Conservation (phyloP, 768 basidiomycete species). For the Macrocybe gigantea region DNA sequence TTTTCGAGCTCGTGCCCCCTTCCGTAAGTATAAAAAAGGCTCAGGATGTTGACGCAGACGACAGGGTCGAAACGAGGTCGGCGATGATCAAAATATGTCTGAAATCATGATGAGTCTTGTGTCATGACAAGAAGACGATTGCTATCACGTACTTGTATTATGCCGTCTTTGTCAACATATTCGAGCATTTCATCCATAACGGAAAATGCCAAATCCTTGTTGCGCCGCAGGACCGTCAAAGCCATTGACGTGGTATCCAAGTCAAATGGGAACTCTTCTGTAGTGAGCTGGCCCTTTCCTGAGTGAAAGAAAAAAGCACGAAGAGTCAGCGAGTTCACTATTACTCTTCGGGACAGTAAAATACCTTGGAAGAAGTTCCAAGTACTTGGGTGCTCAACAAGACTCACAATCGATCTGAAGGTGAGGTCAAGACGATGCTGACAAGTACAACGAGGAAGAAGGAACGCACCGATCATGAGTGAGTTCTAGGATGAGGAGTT, state of each 20-base stretch:
- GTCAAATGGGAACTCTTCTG: conserved; percentile 46
- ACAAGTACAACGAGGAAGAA: background rate
- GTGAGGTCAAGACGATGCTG: background rate
- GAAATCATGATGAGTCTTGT: conserved; percentile 2
- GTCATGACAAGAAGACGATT: background rate
- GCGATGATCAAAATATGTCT: conserved; percentile 50
- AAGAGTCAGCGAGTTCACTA: background rate
- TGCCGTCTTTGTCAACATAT: conserved; percentile 43
- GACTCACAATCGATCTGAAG: conserved; percentile 35
- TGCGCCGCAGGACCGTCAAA: conserved; percentile 33
- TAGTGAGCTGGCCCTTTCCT: conserved; percentile 38
- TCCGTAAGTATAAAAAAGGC: conserved; percentile 43
- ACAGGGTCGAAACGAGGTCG: conserved; percentile 49
- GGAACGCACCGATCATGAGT: conserved; percentile 35
- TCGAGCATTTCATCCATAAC: conserved; percentile 56
- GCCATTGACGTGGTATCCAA: conserved; percentile 55
- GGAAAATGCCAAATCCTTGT: conserved; percentile 25
- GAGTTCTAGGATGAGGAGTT: conserved; percentile 51
- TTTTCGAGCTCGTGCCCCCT: conserved; percentile 37
- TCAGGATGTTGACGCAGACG: conserved; percentile 45
- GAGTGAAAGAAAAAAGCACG: background rate
- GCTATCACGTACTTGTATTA: conserved; percentile 32
- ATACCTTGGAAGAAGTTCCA: conserved; percentile 55
- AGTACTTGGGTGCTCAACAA: conserved; percentile 32
- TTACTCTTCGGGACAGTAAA: conserved; percentile 1